phyloP scores from a whole-genome alignment of 2,329 filamentous ascomycete genomes.

The Ceratocystis lukuohia region DNA sequence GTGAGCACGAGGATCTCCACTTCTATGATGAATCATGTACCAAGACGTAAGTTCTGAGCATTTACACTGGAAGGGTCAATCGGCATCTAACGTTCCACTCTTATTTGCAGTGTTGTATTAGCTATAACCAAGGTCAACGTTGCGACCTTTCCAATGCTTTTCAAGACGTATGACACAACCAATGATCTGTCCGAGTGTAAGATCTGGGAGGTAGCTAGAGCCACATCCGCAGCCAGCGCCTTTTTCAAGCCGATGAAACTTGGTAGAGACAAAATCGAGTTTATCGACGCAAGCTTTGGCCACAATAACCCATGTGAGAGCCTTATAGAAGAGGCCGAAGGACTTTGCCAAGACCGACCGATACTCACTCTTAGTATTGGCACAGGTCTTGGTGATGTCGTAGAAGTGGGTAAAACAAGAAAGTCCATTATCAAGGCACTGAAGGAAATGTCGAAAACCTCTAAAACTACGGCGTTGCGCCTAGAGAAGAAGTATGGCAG shows the following conservation, averaged over 20 bases:
- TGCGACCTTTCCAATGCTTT: conserved; percentile 21
- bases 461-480: not conserved
- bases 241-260: conserved; percentile 26
- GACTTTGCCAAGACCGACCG: conserved; percentile 10
- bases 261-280: conserved; percentile 23
- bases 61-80: not conserved
- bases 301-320: conserved; percentile 26
- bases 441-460: not conserved
- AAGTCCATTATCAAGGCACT: not conserved
- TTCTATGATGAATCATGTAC: not conserved
- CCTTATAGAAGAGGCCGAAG: conserved; percentile 24
- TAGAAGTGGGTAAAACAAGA: conserved; percentile 19
- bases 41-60: not conserved
- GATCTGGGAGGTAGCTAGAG: conserved; percentile 26
- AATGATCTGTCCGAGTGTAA: conserved; percentile 21
- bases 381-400: conserved; percentile 23
- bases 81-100: not conserved
- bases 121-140: not conserved
- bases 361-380: conserved; percentile 24
- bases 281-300: conserved; percentile 26
- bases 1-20: not conserved
- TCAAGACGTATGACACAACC: conserved; percentile 24
- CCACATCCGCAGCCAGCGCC: conserved; percentile 24
- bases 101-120: not conserved
- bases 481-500: conserved; percentile 20